Base-by-base conservation (phyloP, 495 filamentous ascomycete species). In the Chaetomium fimeti region DNA sequence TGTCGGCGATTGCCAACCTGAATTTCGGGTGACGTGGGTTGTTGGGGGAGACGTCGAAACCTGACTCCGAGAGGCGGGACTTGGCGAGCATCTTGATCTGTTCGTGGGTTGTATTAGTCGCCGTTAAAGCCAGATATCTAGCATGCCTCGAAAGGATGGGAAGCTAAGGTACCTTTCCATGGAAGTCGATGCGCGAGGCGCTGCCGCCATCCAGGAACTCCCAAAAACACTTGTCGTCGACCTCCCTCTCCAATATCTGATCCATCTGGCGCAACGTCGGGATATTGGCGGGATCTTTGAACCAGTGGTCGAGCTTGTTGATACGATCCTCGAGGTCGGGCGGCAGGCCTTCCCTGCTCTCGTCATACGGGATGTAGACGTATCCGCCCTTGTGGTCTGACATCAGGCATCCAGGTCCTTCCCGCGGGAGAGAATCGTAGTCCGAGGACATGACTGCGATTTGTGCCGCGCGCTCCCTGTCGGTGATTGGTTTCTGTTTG, bases 51-150 rank as follows among this genome's bases (percentile, higher is more conserved):
- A 63, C 42, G 38, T 63, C 61, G 28, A 57, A 3, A 42, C 52
- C 61, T 7, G 15, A 9, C 61, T 42, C n/a, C 40, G 49, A 48
- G 49, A 69, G 61, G 13, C 45, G 60, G 49, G 57, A 58, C 16
- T 58, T 64, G 18, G 68, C 64, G 18, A 69, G 42, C n/a, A 70
- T 36, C 15, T 53, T 53, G 48, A 72, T 51, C 71, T 63, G 64
- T 54, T 57, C n/a, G 3, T 42, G 9, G 20, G 60, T 25, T 43
- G 16, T 12, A 7, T 32, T 9, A 24, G 38, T 54, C 3, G 1
- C 32, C 1, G 7, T 16, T 28, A 16, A 2, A 12, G 6, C 29
- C 12, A 3, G 12, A n/a, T 16, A 7, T 38, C 3, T 11, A 18
- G 43, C 4, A 36, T 5, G n/a, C 7, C n/a, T 36, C 5, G 28